Conservation (phyloP, 78 protist genomes). For the slime mould (Dictyostelium discoideum) region DNA sequence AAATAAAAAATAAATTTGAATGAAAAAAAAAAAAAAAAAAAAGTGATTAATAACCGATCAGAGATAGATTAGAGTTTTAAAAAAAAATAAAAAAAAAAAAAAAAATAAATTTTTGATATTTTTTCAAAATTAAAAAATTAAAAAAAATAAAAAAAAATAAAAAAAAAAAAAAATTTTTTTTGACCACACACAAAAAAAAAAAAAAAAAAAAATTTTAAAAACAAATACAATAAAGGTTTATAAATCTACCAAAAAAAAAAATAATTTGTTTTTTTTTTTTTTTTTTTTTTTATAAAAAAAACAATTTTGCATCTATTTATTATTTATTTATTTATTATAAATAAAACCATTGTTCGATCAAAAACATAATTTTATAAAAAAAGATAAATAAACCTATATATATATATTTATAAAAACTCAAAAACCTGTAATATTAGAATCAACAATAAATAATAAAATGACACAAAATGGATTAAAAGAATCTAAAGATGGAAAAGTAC, state of each 20-base stretch:
- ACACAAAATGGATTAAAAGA: neutral
- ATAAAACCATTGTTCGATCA: neutral
- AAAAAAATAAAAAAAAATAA: neutral
- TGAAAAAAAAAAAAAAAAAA: neutral
- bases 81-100: neutral
- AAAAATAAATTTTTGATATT: neutral
- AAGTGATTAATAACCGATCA: neutral
- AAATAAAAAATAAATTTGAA: neutral
- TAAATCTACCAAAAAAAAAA: neutral
- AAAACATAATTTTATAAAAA: too few species aligned
- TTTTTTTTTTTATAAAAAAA: too few species aligned
- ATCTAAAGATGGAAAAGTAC: constrained; percentile 8
- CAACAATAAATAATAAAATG: neutral
- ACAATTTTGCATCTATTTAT: neutral
- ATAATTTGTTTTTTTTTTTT: too few species aligned
- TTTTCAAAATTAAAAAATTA: neutral
- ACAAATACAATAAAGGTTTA: neutral
- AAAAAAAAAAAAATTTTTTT: neutral
- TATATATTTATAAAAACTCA: too few species aligned
- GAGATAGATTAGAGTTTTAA: too few species aligned
- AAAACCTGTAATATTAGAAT: neutral
- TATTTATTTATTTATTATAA: too few species aligned
- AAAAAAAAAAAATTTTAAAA: neutral
- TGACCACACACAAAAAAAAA: neutral
- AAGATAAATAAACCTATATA: too few species aligned